phyloP scores from a whole-genome alignment of 306 rosid species.

The Argentina anserina region DNA sequence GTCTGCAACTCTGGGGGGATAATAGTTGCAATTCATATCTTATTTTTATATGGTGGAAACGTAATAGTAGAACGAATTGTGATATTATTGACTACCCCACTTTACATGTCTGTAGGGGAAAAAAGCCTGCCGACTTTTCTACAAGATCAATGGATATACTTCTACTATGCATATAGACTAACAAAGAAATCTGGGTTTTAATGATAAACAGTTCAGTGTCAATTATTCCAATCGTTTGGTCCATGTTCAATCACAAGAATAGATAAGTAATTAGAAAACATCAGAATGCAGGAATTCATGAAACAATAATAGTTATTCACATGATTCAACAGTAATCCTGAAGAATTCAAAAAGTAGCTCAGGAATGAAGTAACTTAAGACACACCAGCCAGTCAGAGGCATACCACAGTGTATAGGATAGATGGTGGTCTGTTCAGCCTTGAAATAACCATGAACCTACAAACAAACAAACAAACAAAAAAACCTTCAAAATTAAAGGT shows the following conservation, averaged over 20 bases:
- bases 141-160: not conserved
- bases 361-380: constrained; percentile 12
- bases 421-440: constrained; percentile 66
- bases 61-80: not conserved
- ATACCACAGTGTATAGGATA: constrained; percentile 86
- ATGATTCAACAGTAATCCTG: not conserved
- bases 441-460: constrained; percentile 89
- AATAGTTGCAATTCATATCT: constrained; percentile 25
- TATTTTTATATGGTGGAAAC: not conserved
- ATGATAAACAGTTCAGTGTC: not conserved
- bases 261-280: not conserved
- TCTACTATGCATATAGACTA: not conserved
- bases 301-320: not conserved
- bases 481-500: constrained; percentile 34
- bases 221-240: not conserved
- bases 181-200: not conserved
- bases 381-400: constrained; percentile 22
- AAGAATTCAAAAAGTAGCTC: not conserved
- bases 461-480: constrained; percentile 35
- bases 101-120: not conserved
- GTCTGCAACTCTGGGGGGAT: constrained; percentile 82
- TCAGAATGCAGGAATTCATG: not conserved
- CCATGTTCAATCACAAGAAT: not conserved
- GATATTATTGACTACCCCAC: not conserved
- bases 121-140: not conserved